A percentile compares a stretch with the other conserved stretches of the same genome.
phyloP scores from a whole-genome alignment of 768 basidiomycete species.

The Suillus discolor region DNA sequence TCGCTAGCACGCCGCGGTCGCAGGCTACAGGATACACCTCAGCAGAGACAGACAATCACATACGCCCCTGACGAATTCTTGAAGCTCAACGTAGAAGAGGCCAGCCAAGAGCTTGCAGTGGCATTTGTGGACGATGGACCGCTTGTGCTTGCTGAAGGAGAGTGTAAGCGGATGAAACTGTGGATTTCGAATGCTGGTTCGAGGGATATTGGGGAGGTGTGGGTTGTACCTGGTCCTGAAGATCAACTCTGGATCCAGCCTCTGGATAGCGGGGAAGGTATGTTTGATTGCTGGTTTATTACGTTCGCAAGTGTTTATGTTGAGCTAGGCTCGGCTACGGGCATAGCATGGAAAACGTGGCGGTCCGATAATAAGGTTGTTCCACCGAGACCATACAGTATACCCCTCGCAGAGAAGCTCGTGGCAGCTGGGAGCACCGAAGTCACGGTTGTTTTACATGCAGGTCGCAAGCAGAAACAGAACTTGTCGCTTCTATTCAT shows the following conservation, averaged over 20 bases:
- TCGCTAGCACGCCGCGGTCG: constrained; percentile 70
- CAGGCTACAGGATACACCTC: constrained; percentile 72
- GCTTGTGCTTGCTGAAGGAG: constrained; percentile 66
- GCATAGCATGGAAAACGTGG: constrained; percentile 39
- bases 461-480: constrained; percentile 46
- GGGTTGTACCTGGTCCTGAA: constrained; percentile 61
- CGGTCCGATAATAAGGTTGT: constrained; percentile 55
- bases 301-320: background rate
- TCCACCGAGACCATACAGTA: constrained; percentile 44
- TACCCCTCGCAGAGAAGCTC: constrained; percentile 45
- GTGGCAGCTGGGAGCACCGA: constrained; percentile 51
- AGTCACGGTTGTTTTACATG: constrained; percentile 58
- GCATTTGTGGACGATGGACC: constrained; percentile 56
- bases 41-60: constrained; percentile 65
- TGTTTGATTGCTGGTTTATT: constrained; percentile 12
- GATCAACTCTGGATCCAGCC: constrained; percentile 62
- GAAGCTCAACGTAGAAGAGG: constrained; percentile 61
- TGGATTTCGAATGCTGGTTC: constrained; percentile 70
- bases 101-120: constrained; percentile 63
- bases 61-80: constrained; percentile 74
- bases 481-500: constrained; percentile 66
- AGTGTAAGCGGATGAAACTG: constrained; percentile 55
- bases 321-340: constrained; percentile 17
- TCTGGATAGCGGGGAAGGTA: constrained; percentile 25
- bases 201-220: constrained; percentile 63